Base-by-base conservation (phyloP, 2,329 filamentous ascomycete genomes). In the Lasiodiplodia sp. region DNA sequence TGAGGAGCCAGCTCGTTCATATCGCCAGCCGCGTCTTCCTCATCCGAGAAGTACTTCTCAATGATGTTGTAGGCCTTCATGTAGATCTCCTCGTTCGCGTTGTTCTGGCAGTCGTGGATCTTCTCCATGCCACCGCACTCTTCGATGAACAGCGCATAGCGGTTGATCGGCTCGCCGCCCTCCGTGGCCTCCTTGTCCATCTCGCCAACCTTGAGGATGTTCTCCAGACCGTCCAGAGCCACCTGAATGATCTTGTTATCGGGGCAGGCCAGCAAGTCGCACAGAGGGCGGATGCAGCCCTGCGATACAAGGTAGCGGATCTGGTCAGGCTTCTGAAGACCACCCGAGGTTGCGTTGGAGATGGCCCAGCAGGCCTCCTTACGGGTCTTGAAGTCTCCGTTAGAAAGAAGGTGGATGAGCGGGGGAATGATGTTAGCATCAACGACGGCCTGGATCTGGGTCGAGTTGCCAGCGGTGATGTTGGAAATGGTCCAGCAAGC, bases 31-130 rank as follows among this genome's bases (percentile, higher is more conserved):
- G 87, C 88, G 79, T 97, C 96, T 68, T 98, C 96, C 74, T 99
- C 96, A 77, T 99, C 96, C 0, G 94, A 97, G 86, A 99, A 99
- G 88, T 99, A 99, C 86, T 97, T 97, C 87, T 99, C 96, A 74
- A 99, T 99, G 83, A 99, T 99, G 88, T 97, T 98, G 88, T 98
- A 99, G 0, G 96, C 96, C 90, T 99, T 99, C 95, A 99, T 98
- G 87, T 99, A 99, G 75, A 99, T 99, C 84, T 99, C 96, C 84
- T 99, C 96, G 84, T 99, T 99, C 85, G 95, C 95, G 77, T 99
- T 99, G 86, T 96, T 97, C 87, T 99, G 96, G 88, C 96, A 98
- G 76, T 98, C 95, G 84, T 99, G 96, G 75, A 99, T 98, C 91
- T 98, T 98, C 86, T 98, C 96, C 96, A 99, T 99, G 73, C 96